Conservation (phyloP, 129 eudicot genomes). For the Artemisia tridentata region DNA sequence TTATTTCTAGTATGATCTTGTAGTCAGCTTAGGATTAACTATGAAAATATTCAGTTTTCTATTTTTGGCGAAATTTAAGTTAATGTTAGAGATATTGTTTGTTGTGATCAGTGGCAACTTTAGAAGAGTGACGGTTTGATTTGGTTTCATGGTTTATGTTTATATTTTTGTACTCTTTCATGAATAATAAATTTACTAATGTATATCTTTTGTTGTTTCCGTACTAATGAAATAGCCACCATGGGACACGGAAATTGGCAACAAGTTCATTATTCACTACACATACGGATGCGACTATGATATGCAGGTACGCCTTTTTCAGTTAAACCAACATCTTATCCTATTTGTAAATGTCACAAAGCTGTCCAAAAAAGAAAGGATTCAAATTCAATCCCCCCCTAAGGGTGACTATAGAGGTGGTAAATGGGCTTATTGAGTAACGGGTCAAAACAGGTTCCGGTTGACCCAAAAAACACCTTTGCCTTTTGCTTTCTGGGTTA, state of each 20-base stretch:
- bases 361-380: neutral
- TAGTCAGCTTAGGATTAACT: neutral
- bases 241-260: constrained; percentile 85
- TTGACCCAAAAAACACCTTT: neutral
- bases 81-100: neutral
- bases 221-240: constrained; percentile 67
- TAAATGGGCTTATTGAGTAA: neutral
- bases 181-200: constrained; percentile 7
- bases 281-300: constrained; percentile 98
- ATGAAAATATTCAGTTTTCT: neutral
- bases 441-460: too few relatives aligned
- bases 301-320: constrained; percentile 53
- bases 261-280: constrained; percentile 82
- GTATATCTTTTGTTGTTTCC: neutral
- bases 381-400: too few relatives aligned
- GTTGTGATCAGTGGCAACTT: neutral
- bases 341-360: neutral
- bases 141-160: neutral
- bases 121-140: neutral
- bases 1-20: neutral
- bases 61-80: neutral
- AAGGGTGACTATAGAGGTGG: neutral
- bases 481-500: neutral
- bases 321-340: neutral
- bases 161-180: neutral